A percentile compares a stretch with the other conserved stretches of the same genome.
These are phyloP conservation scores for Chalara sp. DNA, from an alignment of 2,329 filamentous ascomycete genomes.

Conservation along the genomic window DNA sequence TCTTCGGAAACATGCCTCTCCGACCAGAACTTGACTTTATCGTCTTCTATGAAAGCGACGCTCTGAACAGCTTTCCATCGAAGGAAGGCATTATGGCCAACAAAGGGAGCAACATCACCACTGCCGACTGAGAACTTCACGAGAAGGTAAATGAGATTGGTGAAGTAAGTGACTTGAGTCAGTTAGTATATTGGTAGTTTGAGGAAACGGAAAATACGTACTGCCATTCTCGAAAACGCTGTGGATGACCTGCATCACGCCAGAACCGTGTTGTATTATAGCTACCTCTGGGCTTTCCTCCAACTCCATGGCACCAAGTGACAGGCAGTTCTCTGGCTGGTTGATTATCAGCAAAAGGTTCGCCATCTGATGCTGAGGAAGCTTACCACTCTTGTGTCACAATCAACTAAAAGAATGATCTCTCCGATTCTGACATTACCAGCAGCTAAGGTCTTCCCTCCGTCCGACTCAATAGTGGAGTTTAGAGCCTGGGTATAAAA, in stretches of 20 bases:
- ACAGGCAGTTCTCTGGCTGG: conserved; percentile 15
- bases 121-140: conserved; percentile 65
- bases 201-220: conserved; percentile 1
- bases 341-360: background rate
- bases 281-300: conserved; percentile 61
- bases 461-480: conserved; percentile 41
- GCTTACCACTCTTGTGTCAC: conserved; percentile 51
- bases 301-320: conserved; percentile 56
- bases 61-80: conserved; percentile 61
- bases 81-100: conserved; percentile 71
- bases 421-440: conserved; percentile 56
- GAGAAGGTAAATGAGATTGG: conserved; percentile 68
- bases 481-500: conserved; percentile 42
- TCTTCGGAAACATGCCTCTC: conserved; percentile 61
- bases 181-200: background rate
- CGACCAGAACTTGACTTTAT: conserved; percentile 24
- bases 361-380: background rate
- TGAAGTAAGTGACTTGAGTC: conserved; percentile 63
- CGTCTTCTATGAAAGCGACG: conserved; percentile 49
- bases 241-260: conserved; percentile 69
- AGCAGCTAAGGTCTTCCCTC: conserved; percentile 49
- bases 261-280: conserved; percentile 66
- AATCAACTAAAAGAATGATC: conserved; percentile 62
- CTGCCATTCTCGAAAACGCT: conserved; percentile 67
- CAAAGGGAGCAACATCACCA: conserved; percentile 59